Evolutionary conservation across 148 eudicot genomes (phyloP), one percentile per base, ranked within the genome.

Genomic region (Talinum fruticosum): DNA sequence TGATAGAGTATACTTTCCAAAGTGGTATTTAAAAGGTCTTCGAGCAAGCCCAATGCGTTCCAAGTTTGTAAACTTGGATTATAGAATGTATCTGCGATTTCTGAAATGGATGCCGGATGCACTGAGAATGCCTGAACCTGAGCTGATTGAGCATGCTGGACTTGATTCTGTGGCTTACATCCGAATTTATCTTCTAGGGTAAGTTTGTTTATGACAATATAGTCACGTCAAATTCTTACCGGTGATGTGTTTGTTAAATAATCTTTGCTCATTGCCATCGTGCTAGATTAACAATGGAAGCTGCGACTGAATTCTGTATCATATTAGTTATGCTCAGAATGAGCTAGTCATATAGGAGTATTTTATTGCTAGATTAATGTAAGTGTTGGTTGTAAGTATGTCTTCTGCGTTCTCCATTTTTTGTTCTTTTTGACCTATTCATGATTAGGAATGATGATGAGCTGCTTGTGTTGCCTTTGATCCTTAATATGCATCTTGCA

Each of bases 21-120:
- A 96, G 85, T 96, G 99, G 99, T 93, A 96, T 82, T 76, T 90
- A 71, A 96, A 91, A 87, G 99, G 99, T 36, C 87, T 93, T 71
- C 80, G 99, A 74, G 90, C 84, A 45, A 91, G 88, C 76, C 97
- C 99, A 62, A 84, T 83, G 23, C 84, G 72, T 66, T 85, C 95
- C 29, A 93, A 90, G 75, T 88, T 93, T 79, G 90, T 96, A 59
- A 96, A 96, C 79, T 69, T 93, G 78, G 97, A 96, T 78, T 75
- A 71, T 77, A 85, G 89, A 82, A 87, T 83, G 75, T 96, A 96
- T 73, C 70, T 96, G 51, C 86, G 84, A 76, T 96, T 96, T 84
- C 87, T 89, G 83, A 91, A 83, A 23, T 96, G 99, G 99, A 93
- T 96, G 94, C 97, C 97, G 76, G 94, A 92, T 32, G 99, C 99